Conservation (phyloP, 2,329 filamentous ascomycete species). For the Aspergillus intermedius region DNA sequence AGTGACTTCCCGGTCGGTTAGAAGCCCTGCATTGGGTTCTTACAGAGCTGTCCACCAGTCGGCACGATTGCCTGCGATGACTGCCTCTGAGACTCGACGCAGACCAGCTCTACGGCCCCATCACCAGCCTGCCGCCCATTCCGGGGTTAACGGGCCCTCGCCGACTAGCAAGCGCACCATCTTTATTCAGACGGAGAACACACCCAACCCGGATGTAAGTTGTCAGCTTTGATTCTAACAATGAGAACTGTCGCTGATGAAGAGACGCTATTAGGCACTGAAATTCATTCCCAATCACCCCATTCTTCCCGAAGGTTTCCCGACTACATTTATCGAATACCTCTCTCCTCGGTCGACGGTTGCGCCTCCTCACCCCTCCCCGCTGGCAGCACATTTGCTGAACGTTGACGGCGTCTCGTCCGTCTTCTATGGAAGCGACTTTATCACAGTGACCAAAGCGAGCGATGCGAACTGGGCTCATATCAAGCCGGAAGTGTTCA, state of each 20-base stretch:
- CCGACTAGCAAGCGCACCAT: slow-evolving; percentile 60
- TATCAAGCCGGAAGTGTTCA: slow-evolving; percentile 91
- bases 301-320: slow-evolving; percentile 68
- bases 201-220: slow-evolving; percentile 80
- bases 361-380: slow-evolving; percentile 80
- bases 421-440: slow-evolving; percentile 90
- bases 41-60: slow-evolving; percentile 39
- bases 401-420: slow-evolving; percentile 91
- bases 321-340: slow-evolving; percentile 82
- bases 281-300: slow-evolving; percentile 92
- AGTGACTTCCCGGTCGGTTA: slow-evolving; percentile 21
- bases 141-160: slow-evolving; percentile 31
- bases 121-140: slow-evolving; percentile 32
- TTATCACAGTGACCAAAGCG: slow-evolving; percentile 93
- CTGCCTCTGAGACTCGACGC: slow-evolving; percentile 41
- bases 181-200: slow-evolving; percentile 95
- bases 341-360: slow-evolving; percentile 81
- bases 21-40: slow-evolving; percentile 22
- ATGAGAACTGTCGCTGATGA: not conserved
- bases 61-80: slow-evolving; percentile 41
- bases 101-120: slow-evolving; percentile 41
- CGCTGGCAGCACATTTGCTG: slow-evolving; percentile 81
- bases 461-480: slow-evolving; percentile 86
- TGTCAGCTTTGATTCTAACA: not conserved
- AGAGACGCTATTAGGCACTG: slow-evolving; percentile 48